Evolutionary conservation across 1,139 yeast species (phyloP).

Genomic region (Yamadazyma aaseri): DNA sequence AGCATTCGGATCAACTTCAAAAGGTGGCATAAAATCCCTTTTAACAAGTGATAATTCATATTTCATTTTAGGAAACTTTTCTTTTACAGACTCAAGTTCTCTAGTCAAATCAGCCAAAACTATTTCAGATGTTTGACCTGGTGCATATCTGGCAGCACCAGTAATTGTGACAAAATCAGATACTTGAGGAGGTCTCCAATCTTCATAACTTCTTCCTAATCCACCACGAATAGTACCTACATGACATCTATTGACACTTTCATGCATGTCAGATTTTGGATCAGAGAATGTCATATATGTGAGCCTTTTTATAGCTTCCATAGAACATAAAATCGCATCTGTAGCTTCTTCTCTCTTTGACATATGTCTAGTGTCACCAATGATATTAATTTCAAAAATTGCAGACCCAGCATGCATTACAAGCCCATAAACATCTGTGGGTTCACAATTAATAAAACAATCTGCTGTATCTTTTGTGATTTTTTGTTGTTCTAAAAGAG

Average conservation of each 20-base stretch:
- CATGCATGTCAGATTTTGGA: slow-evolving; percentile 10
- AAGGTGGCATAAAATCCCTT: slow-evolving; percentile 25
- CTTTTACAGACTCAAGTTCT: slow-evolving; percentile 20
- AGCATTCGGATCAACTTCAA: slow-evolving; percentile 22
- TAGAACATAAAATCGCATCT: slow-evolving; percentile 15
- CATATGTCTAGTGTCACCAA: slow-evolving; percentile 17
- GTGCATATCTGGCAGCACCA: slow-evolving; percentile 26
- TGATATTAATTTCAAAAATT: slow-evolving; percentile 15
- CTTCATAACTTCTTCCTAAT: slow-evolving; percentile 14
- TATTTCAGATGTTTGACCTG: slow-evolving; percentile 20
- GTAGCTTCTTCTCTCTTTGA: slow-evolving; percentile 17
- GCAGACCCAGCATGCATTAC: slow-evolving; percentile 18
- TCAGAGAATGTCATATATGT: slow-evolving; percentile 16
- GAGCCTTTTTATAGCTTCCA: slow-evolving; percentile 15
- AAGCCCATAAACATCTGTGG: slow-evolving; percentile 14
- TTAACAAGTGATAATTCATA: slow-evolving; percentile 19
- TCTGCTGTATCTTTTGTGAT: slow-evolving; percentile 15
- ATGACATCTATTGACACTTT: slow-evolving; percentile 15
- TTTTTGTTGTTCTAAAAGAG: slow-evolving; percentile 13
- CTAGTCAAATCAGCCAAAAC: slow-evolving; percentile 19
- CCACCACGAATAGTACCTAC: slow-evolving; percentile 17
- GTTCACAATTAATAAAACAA: slow-evolving; percentile 16
- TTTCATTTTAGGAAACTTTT: slow-evolving; percentile 22
- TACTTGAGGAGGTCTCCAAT: slow-evolving; percentile 25
- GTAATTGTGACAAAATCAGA: slow-evolving; percentile 25